Conservation (phyloP, 768 basidiomycete genomes). For the Artomyces pyxidatus region DNA sequence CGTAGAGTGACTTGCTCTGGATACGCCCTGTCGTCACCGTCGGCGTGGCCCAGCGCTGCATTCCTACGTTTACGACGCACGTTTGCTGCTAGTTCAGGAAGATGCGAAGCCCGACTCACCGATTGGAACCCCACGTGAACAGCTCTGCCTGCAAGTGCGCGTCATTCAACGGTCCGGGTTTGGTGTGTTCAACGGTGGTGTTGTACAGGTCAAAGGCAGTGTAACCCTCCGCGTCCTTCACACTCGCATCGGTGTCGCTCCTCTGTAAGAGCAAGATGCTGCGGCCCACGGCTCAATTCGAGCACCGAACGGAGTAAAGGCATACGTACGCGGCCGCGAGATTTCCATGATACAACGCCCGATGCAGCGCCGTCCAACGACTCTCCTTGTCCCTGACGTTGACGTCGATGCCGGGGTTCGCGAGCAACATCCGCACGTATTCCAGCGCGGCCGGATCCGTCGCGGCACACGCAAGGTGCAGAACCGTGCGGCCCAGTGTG, state of each 20-base stretch:
- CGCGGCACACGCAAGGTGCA: conserved; percentile 73
- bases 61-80: conserved; percentile 41
- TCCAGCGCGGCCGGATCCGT: conserved; percentile 56
- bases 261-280: conserved; percentile 71
- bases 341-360: conserved; percentile 77
- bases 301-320: conserved; percentile 1
- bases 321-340: conserved; percentile 53
- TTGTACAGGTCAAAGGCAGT: conserved; percentile 92
- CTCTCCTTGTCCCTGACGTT: conserved; percentile 78
- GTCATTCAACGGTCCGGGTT: conserved; percentile 1
- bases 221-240: conserved; percentile 84
- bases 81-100: neutral
- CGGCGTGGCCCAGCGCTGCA: conserved; percentile 79
- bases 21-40: conserved; percentile 65
- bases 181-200: conserved; percentile 15
- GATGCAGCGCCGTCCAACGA: conserved; percentile 86
- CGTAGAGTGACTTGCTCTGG: conserved; percentile 69
- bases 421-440: conserved; percentile 68
- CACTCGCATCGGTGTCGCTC: conserved; percentile 56
- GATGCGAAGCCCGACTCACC: conserved; percentile 1
- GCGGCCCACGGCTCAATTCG: conserved; percentile 18
- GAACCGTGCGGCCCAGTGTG: conserved; percentile 60
- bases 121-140: conserved; percentile 82
- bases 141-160: conserved; percentile 41
- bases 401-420: conserved; percentile 70